Evolutionary conservation across 2,329 filamentous ascomycete genomes (phyloP).

Genomic region (Zymoseptoria tritici): DNA sequence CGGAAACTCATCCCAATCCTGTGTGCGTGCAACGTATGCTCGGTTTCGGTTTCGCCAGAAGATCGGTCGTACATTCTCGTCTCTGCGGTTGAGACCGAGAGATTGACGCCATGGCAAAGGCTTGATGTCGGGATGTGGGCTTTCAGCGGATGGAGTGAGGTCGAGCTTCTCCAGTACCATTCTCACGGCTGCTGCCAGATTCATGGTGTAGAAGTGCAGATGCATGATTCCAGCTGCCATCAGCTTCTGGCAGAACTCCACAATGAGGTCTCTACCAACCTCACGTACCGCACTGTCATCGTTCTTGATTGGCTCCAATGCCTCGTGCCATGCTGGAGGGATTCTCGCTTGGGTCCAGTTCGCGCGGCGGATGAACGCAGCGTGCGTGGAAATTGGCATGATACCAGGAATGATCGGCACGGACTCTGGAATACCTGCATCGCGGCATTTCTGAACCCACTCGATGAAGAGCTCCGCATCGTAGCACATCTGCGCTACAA

Average conservation of each 20-base stretch:
- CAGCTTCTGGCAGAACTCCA: conserved; percentile 82
- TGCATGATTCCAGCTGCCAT: conserved; percentile 73
- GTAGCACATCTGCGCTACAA: conserved; percentile 99
- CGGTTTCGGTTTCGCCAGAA: conserved; percentile 98
- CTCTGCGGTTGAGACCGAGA: conserved; percentile 76
- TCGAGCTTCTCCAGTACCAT: conserved; percentile 89
- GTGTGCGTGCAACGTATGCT: conserved; percentile 88
- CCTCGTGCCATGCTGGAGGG: conserved; percentile 70
- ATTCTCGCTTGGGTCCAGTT: conserved; percentile 86
- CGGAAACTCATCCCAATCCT: conserved; percentile 98
- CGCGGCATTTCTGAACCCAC: conserved; percentile 82
- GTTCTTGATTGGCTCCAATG: conserved; percentile 88
- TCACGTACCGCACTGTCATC: conserved; percentile 89
- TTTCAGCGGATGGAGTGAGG: conserved; percentile 72
- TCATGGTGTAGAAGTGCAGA: conserved; percentile 99
- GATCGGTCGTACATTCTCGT: conserved; percentile 93
- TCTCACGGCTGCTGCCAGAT: conserved; percentile 84
- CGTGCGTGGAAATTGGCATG: conserved; percentile 92
- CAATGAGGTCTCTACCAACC: conserved; percentile 77
- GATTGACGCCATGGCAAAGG: conserved; percentile 96
- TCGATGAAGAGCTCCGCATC: conserved; percentile 89
- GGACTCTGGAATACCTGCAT: conserved; percentile 61
- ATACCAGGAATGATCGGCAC: conserved; percentile 80
- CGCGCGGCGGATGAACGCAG: conserved; percentile 80
- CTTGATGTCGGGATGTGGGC: conserved; percentile 42